Conservation (phyloP, 1,284 basidiomycete genomes). For the Malassezia restricta region DNA sequence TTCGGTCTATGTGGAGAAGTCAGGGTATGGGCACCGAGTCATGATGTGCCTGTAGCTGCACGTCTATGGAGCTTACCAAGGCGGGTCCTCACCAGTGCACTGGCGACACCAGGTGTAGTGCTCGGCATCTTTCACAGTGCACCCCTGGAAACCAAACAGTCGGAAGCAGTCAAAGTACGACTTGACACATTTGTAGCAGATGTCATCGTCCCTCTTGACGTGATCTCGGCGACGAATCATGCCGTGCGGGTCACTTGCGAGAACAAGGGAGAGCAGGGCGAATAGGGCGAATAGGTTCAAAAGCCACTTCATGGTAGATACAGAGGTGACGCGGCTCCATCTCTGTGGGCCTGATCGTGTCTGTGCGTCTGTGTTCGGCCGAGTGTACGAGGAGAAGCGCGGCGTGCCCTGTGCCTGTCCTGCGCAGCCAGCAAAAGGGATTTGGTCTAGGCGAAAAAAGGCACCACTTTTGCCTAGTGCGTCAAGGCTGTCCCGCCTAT, state of each 20-base stretch:
- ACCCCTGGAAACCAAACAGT: slow-evolving; percentile 5
- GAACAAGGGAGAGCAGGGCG: background rate
- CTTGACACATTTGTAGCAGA: slow-evolving; percentile 7
- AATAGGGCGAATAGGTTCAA: background rate
- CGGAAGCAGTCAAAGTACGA: slow-evolving; percentile 16
- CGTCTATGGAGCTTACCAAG: slow-evolving; percentile 1
- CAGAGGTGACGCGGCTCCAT: background rate
- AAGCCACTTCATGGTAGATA: background rate
- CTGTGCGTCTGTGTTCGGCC: background rate
- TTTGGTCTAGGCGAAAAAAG: background rate
- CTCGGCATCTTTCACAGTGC: slow-evolving; percentile 13
- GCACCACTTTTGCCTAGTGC: background rate
- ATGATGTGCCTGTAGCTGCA: background rate
- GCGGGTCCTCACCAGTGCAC: slow-evolving; percentile 9
- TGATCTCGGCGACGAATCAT: background rate
- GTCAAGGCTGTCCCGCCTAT: too few relatives aligned
- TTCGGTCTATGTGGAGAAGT: background rate
- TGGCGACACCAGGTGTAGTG: slow-evolving; percentile 14
- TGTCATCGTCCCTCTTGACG: background rate
- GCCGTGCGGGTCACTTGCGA: background rate
- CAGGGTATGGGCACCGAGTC: background rate
- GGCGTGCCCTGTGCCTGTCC: too few relatives aligned
- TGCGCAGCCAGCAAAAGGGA: background rate
- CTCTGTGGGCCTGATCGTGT: background rate
- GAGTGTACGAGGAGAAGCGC: background rate